Base-by-base conservation (phyloP, 768 basidiomycete species). In the Auriscalpium microsporum region DNA sequence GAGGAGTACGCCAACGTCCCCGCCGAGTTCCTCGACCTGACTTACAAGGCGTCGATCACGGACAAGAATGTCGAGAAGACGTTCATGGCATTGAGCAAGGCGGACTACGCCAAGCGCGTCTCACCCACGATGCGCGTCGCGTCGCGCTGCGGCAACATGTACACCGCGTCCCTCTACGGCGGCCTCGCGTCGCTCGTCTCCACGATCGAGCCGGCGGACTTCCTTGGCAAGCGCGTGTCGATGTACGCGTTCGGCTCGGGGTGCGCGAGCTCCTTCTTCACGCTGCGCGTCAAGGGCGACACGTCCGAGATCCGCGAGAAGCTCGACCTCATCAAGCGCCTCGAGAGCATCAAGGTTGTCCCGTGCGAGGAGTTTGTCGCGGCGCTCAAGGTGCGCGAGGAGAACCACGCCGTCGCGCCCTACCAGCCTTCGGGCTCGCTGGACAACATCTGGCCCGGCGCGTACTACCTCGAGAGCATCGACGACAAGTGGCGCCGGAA, bases 171-270 rank as follows among this genome's bases (percentile, higher is more conserved):
- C 14, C 78, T 99, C 10, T 98, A 94, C 68, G 94, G 92, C 46
- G 94, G 93, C 62, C 83, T 99, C 57, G 89, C 94, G 40, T 92
- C 90, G 8, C 76, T 98, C 33, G 67, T 99, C 45, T 80, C 88
- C 46, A 77, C 78, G 23, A 81, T 90, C 40, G 82, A 84, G 63
- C 84, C 90, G 9, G 70, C 79, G 8, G 77, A 82, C 61, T 76
- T 94, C 53, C 71, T 76, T 64, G 86, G 82, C 73, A 96, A 94
- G 78, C 85, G 94, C 28, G 77, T 95, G 67, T 86, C 84, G 64
- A 78, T 98, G 79, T 99, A 93, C 77, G 91, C 91, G n/a, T 99
- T 94, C 69, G 96, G 96, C 44, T 86, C 84, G 53, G 96, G 96
- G 50, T 90, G 92, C 60, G 94, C 96, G n/a, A 86, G 90, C 48